Conservation (phyloP, 2,329 filamentous ascomycete species). For the Apiospora sp. region DNA sequence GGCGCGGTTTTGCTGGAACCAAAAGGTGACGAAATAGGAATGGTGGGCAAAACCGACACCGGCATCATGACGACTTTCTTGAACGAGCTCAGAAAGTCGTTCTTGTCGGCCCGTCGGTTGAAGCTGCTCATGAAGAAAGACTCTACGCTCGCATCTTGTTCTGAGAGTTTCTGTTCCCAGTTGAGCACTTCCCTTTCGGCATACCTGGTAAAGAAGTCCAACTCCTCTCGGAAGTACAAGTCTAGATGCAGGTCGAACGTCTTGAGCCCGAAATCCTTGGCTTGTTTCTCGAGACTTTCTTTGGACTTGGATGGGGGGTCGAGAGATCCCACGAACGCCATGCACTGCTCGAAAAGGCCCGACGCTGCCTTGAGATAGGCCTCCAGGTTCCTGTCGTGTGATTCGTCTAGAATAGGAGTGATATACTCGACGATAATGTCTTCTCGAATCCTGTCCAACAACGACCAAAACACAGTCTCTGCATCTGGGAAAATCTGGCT, state of each 20-base stretch:
- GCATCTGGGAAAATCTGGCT: constrained; percentile 81
- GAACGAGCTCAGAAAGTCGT: constrained; percentile 94
- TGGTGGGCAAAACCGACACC: constrained; percentile 83
- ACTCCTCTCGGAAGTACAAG: constrained; percentile 88
- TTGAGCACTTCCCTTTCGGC: constrained; percentile 79
- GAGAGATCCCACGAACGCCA: constrained; percentile 78
- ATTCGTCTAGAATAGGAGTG: constrained; percentile 85
- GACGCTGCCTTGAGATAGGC: constrained; percentile 87
- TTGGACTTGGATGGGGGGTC: constrained; percentile 70
- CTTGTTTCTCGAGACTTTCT: constrained; percentile 67
- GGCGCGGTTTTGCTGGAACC: constrained; percentile 51
- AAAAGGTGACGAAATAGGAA: constrained; percentile 67
- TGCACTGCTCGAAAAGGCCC: constrained; percentile 84
- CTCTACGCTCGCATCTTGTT: constrained; percentile 89
- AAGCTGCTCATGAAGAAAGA: constrained; percentile 96
- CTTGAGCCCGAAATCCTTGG: constrained; percentile 71
- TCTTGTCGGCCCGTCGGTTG: constrained; percentile 93
- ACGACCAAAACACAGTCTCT: constrained; percentile 75
- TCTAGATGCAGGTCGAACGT: constrained; percentile 95
- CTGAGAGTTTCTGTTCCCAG: constrained; percentile 92
- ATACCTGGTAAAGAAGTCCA: constrained; percentile 81
- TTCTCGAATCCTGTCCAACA: constrained; percentile 84
- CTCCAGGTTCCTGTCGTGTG: constrained; percentile 76
- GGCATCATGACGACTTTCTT: constrained; percentile 99
- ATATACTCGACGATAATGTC: constrained; percentile 88